Evolutionary conservation across 768 basidiomycete genomes (phyloP).

Genomic region (Phylloporus sp.): DNA sequence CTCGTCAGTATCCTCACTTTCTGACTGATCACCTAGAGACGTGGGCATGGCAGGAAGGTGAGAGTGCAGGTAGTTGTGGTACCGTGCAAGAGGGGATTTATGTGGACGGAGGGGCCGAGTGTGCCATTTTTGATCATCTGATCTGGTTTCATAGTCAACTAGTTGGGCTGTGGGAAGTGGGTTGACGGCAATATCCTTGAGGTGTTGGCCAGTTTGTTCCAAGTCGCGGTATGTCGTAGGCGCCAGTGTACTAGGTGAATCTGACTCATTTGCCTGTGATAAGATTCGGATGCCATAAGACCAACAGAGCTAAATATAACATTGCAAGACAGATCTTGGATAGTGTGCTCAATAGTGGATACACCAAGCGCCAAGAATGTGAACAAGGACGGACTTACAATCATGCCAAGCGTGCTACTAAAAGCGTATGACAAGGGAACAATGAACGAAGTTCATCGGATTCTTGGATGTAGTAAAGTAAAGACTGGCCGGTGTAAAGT

Average conservation of each 20-base stretch:
- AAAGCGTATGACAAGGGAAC: no score
- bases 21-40: slow-evolving; percentile 23
- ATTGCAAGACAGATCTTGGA: background rate
- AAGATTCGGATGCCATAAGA: slow-evolving; percentile 87
- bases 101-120: background rate
- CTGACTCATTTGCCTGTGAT: slow-evolving; percentile 41
- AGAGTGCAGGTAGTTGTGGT: slow-evolving; percentile 2
- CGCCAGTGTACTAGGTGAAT: background rate
- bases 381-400: slow-evolving; percentile 49
- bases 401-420: slow-evolving; percentile 96
- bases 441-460: no score
- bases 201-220: slow-evolving; percentile 1
- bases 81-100: background rate
- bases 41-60: slow-evolving; percentile 22
- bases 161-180: slow-evolving; percentile 1
- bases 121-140: background rate
- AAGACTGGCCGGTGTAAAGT: no score
- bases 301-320: slow-evolving; percentile 70
- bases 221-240: slow-evolving; percentile 8
- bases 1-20: slow-evolving; percentile 19
- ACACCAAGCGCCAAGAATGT: background rate
- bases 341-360: background rate
- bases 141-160: slow-evolving; percentile 9
- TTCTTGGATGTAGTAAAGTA: no score
- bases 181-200: background rate